Evolutionary conservation across 495 filamentous ascomycete genomes (phyloP).

Genomic region (Aspergillus hancockii): DNA sequence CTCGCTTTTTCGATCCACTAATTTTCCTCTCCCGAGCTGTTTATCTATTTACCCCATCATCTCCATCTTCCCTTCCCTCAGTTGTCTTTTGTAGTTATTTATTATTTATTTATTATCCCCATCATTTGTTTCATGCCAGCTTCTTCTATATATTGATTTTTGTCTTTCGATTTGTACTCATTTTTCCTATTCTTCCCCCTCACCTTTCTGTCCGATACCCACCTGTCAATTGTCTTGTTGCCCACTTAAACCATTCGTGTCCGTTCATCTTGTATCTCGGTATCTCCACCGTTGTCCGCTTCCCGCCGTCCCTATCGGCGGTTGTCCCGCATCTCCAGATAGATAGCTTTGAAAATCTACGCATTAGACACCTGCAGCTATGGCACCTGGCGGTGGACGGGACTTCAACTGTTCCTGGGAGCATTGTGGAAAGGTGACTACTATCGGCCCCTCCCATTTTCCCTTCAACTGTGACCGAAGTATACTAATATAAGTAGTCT

Average conservation of each 20-base stretch:
- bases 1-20: constrained; percentile 16
- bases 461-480: neutral
- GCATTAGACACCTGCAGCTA: constrained; percentile 21
- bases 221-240: constrained; percentile 3
- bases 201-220: constrained; percentile 2
- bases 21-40: constrained; percentile 11
- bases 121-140: neutral
- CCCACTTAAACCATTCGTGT: neutral
- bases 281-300: constrained; percentile 8
- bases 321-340: constrained; percentile 13
- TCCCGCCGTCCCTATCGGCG: constrained; percentile 19
- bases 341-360: constrained; percentile 9
- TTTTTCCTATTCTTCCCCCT: neutral
- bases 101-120: neutral
- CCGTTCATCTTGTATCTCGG: constrained; percentile 10
- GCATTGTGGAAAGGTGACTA: constrained; percentile 47
- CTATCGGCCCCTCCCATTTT: neutral
- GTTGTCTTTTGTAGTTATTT: constrained; percentile 4
- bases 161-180: neutral
- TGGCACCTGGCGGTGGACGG: constrained; percentile 48
- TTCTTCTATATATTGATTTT: neutral
- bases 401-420: constrained; percentile 52
- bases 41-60: constrained; percentile 12
- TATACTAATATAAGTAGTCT: constrained; percentile 52
- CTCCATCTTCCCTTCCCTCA: neutral